Evolutionary conservation across 805 yeast genomes (phyloP).

Genomic region (Cyberlindnera maclurae): DNA sequence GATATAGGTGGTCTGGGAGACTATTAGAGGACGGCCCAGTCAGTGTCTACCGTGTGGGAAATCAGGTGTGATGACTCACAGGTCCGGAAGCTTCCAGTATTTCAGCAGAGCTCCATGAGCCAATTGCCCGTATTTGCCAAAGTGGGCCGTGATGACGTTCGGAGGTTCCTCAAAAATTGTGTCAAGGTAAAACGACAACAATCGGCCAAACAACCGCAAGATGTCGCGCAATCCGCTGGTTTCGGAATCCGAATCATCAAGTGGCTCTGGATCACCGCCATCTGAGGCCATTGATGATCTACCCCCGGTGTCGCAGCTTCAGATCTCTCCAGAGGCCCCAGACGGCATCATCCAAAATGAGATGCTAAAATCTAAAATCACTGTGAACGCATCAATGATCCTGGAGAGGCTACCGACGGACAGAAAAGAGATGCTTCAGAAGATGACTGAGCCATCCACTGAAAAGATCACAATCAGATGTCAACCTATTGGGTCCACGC

Average conservation of each 20-base stretch:
- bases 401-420: slow-evolving; percentile 16
- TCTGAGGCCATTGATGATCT: neutral
- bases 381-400: slow-evolving; percentile 19
- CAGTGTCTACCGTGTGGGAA: too few species aligned
- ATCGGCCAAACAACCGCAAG: neutral
- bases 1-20: too few species aligned
- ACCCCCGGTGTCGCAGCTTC: slow-evolving; percentile 1
- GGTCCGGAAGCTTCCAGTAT: too few species aligned
- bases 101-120: too few species aligned
- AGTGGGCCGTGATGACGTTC: too few species aligned
- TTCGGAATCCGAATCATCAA: slow-evolving; percentile 21
- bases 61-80: too few species aligned
- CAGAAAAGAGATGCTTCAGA: slow-evolving; percentile 11
- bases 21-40: too few species aligned
- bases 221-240: slow-evolving; percentile 14
- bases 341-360: slow-evolving; percentile 15
- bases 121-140: too few species aligned
- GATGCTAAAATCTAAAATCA: slow-evolving; percentile 14
- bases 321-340: slow-evolving; percentile 1
- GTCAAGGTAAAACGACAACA: too few species aligned
- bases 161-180: neutral
- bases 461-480: slow-evolving; percentile 40
- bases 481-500: slow-evolving; percentile 54
- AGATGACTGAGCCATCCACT: slow-evolving; percentile 7
- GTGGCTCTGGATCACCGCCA: slow-evolving; percentile 11